Percentiles rank a stretch among this genome's conserved stretches.
Conservation (phyloP, 2,329 filamentous ascomycete genomes). For the Chaetomiaceae sp. region DNA sequence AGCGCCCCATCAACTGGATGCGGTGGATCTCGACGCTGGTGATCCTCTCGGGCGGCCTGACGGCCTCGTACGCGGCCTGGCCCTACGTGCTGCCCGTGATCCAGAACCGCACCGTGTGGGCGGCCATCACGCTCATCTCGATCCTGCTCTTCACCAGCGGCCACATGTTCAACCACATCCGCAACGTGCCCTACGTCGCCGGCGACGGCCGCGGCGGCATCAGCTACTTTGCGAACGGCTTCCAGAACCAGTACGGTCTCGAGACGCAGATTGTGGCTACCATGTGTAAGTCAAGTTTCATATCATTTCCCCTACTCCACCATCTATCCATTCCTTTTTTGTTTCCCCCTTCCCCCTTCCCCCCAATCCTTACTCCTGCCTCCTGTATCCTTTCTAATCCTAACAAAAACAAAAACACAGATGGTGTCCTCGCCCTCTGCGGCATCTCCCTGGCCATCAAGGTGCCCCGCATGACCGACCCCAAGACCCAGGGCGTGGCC, state of each 20-base stretch:
- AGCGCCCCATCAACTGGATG: conserved; percentile 83
- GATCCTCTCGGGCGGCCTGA: conserved; percentile 64
- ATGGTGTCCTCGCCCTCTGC: conserved; percentile 77
- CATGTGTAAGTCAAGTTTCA: conserved; percentile 76
- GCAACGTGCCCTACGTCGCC: conserved; percentile 88
- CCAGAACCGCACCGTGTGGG: conserved; percentile 92
- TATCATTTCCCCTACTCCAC: neutral
- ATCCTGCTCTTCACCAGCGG: conserved; percentile 93
- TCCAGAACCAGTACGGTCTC: conserved; percentile 88
- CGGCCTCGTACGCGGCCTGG: conserved; percentile 64
- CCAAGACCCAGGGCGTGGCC: conserved; percentile 72
- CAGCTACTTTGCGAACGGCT: conserved; percentile 84
- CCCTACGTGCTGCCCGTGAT: conserved; percentile 78
- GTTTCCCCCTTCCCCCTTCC: neutral
- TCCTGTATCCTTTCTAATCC: conserved; percentile 22
- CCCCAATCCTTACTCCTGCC: neutral
- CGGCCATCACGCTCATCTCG: conserved; percentile 78
- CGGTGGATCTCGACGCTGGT: conserved; percentile 66
- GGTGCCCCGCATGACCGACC: conserved; percentile 79
- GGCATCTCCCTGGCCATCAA: conserved; percentile 89
- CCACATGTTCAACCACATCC: conserved; percentile 99
- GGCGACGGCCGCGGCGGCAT: conserved; percentile 82
- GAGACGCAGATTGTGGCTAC: conserved; percentile 94
- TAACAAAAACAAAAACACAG: conserved; percentile 21
- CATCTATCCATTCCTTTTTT: neutral